These are phyloP conservation scores for Colletotrichum tamarilloi DNA, from an alignment of 2,329 filamentous ascomycete species.

Conservation along the genomic window DNA sequence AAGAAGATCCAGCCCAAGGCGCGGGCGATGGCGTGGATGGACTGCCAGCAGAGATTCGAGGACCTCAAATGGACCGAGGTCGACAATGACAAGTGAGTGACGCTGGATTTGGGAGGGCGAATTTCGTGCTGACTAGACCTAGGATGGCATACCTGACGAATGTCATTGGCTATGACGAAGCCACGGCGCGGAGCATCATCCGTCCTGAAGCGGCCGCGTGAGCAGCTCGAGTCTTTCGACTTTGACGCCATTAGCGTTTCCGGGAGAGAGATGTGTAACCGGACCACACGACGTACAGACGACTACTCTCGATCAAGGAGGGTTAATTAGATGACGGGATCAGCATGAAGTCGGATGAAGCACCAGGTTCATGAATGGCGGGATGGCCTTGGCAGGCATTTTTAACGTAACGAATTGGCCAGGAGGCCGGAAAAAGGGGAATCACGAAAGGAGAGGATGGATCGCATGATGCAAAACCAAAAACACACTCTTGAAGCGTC, in stretches of 20 bases:
- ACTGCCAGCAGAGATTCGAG: conserved; percentile 80
- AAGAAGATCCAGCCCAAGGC: conserved; percentile 81
- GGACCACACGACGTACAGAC: neutral
- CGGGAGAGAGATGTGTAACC: neutral
- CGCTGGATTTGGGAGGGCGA: neutral
- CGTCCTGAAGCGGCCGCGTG: conserved; percentile 22
- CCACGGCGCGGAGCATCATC: conserved; percentile 33
- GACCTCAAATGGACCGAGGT: conserved; percentile 75
- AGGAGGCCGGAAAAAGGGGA: conserved; percentile 7
- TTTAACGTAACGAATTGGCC: conserved; percentile 7
- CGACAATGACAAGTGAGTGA: conserved; percentile 80
- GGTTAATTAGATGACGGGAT: conserved; percentile 7
- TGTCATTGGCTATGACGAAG: conserved; percentile 36
- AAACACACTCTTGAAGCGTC: conserved; percentile 22
- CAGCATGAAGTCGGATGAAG: neutral
- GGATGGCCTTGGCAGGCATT: neutral
- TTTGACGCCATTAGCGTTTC: too few species aligned
- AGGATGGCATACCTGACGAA: conserved; percentile 36
- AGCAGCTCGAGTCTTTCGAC: neutral
- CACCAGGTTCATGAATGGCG: conserved; percentile 12
- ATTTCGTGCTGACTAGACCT: neutral
- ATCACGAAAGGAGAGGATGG: conserved; percentile 27
- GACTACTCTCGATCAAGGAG: neutral
- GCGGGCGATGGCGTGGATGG: conserved; percentile 75
- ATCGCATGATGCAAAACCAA: neutral